phyloP scores from a whole-genome alignment of 345 rosid genomes.

The Eutrema heterophyllum region DNA sequence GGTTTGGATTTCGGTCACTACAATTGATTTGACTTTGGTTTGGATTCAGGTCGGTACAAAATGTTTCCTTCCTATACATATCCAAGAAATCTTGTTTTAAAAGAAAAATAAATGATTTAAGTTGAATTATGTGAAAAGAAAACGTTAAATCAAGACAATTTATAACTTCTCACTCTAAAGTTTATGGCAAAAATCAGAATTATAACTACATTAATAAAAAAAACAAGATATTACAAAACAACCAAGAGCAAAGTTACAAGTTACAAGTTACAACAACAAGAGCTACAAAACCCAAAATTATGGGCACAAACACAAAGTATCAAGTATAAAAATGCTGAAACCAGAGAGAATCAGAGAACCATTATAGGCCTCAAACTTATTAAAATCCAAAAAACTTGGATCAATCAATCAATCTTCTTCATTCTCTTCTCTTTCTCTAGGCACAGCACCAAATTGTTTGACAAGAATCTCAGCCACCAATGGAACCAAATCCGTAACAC shows the following conservation, averaged over 20 bases:
- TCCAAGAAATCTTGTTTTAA: too few relatives aligned
- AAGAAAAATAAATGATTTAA: too few relatives aligned
- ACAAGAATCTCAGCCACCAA: slow-evolving; percentile 73
- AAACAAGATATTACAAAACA: slow-evolving; percentile 22
- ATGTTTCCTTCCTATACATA: too few relatives aligned
- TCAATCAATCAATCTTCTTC: slow-evolving; percentile 57
- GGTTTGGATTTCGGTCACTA: too few relatives aligned
- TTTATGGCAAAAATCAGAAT: too few relatives aligned
- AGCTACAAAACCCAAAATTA: slow-evolving; percentile 17
- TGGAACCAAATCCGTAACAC: slow-evolving; percentile 81
- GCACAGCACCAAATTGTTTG: slow-evolving; percentile 75
- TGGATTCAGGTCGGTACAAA: too few relatives aligned
- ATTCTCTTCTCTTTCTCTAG: slow-evolving; percentile 73
- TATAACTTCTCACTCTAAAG: too few relatives aligned
- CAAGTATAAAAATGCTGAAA: neutral
- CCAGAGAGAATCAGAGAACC: slow-evolving; percentile 10
- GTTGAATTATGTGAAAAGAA: too few relatives aligned
- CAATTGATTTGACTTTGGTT: too few relatives aligned
- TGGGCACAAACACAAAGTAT: slow-evolving; percentile 15
- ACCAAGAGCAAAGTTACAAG: slow-evolving; percentile 13
- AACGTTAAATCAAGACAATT: too few relatives aligned
- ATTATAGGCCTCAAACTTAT: slow-evolving; percentile 5
- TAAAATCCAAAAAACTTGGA: slow-evolving; percentile 8
- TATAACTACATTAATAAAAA: neutral
- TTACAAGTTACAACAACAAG: neutral